phyloP scores from a whole-genome alignment of 2,329 filamentous ascomycete genomes.

The Emericellopsis cladophorae region DNA sequence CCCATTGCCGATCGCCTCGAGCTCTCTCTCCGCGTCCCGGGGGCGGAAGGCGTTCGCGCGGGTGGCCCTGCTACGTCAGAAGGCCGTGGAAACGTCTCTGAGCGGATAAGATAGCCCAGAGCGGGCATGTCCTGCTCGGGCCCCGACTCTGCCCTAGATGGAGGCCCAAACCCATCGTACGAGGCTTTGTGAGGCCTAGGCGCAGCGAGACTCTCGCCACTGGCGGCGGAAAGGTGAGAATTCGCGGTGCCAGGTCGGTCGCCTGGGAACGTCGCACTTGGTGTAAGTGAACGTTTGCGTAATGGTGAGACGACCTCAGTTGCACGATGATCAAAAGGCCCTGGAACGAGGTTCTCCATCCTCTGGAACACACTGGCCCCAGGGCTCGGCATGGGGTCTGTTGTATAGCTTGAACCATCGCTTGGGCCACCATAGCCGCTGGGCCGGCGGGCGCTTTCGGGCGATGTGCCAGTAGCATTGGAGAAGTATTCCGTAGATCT shows the following conservation, averaged over 20 bases:
- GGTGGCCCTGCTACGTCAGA: slow-evolving; percentile 22
- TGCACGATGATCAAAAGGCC: slow-evolving; percentile 45
- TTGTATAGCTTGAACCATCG: slow-evolving; percentile 22
- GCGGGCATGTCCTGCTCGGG: slow-evolving; percentile 22
- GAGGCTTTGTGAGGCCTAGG: slow-evolving; percentile 34
- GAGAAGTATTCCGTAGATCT: slow-evolving; percentile 31
- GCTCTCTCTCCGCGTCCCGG: slow-evolving; percentile 26
- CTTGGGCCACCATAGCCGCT: slow-evolving; percentile 37
- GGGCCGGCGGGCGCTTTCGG: slow-evolving; percentile 24
- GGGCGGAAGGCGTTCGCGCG: slow-evolving; percentile 32
- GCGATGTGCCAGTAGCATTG: slow-evolving; percentile 24
- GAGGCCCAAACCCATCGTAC: slow-evolving; percentile 45
- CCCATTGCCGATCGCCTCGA: slow-evolving; percentile 9
- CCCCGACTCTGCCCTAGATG: slow-evolving; percentile 19
- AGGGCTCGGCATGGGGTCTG: slow-evolving; percentile 36
- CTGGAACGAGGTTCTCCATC: slow-evolving; percentile 54
- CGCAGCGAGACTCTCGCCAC: slow-evolving; percentile 16
- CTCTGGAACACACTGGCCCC: slow-evolving; percentile 35
- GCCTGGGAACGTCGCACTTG: slow-evolving; percentile 6
- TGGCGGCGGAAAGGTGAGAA: slow-evolving; percentile 7
- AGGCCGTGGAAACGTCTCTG: slow-evolving; percentile 39
- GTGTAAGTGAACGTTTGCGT: slow-evolving; percentile 6
- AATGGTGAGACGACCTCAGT: slow-evolving; percentile 13
- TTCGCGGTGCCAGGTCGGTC: slow-evolving; percentile 7
- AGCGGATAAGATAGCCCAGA: slow-evolving; percentile 26